These are phyloP conservation scores for Fistulinella prunicolor DNA, from an alignment of 768 basidiomycete species.

Conservation along the genomic window DNA sequence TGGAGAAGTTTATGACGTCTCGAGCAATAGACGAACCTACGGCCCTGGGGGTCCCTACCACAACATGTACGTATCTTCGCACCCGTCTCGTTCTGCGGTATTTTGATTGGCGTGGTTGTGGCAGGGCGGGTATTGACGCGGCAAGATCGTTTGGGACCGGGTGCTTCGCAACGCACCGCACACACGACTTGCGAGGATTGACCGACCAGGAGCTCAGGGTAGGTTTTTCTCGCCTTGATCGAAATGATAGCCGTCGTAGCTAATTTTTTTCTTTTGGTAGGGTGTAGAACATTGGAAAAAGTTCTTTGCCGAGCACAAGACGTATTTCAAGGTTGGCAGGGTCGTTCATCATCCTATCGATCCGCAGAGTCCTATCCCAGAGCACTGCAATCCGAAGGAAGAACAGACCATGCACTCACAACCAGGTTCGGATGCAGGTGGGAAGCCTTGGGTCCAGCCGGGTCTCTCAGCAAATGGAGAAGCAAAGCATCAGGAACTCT, in stretches of 20 bases:
- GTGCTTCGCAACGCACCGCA: constrained; percentile 87
- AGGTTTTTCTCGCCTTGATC: constrained; percentile 26
- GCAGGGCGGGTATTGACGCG: constrained; percentile 83
- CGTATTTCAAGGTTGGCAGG: constrained; percentile 74
- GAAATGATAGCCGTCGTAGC: neutral
- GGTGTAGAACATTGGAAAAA: constrained; percentile 84
- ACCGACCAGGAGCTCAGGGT: constrained; percentile 68
- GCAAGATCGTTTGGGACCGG: constrained; percentile 91
- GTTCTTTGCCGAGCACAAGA: constrained; percentile 81
- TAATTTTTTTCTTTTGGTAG: constrained; percentile 37
- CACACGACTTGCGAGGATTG: constrained; percentile 87
- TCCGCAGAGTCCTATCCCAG: constrained; percentile 68
- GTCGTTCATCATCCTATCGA: constrained; percentile 78
- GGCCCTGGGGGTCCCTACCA: constrained; percentile 87
- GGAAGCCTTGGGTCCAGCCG: constrained; percentile 27
- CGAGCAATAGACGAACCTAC: constrained; percentile 70
- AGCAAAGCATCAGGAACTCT: constrained; percentile 28
- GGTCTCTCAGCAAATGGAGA: constrained; percentile 9
- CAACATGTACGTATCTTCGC: constrained; percentile 48
- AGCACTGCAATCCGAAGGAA: constrained; percentile 70
- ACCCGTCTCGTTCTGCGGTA: constrained; percentile 16
- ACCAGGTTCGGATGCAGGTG: constrained; percentile 26
- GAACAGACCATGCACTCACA: constrained; percentile 29
- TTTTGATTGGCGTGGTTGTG: constrained; percentile 21
- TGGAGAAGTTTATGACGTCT: constrained; percentile 90